Base-by-base conservation (phyloP, 495 filamentous ascomycete species). In the Friedmanniomyces simplex region DNA sequence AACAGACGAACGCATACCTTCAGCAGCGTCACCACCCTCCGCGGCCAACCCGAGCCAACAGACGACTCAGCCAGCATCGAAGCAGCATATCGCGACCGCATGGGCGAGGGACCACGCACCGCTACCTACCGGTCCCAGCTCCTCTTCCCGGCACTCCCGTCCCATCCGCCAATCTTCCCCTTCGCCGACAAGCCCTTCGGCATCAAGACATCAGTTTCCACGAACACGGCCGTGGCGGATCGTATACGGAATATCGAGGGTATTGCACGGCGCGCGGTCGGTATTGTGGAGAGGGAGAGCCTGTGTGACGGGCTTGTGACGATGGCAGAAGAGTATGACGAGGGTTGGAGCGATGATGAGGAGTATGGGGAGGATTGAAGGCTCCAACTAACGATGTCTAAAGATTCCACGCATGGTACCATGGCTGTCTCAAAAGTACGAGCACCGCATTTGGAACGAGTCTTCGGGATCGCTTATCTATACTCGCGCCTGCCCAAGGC, bases 251-350 rank as follows among this genome's bases (percentile, higher is more conserved):
- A 62, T 0, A 67, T 96, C 24, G 81, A 86, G 60, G 69, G 71
- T 20, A 74, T 80, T 6, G 83, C 87, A 3, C 69, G 77, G 24
- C 64, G 78, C 45, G 66, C 78, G 50, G 76, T 89, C 26, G 76
- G 77, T 2, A 64, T 95, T 6, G 86, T 90, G 57, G 91, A 96
- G 61, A 79, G 86, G 12, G 93, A 98, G 71, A 76, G 74, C 13
- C 75, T 98, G 34, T 78, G 81, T 6, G 91, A 95, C 63, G 84
- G 88, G n/a, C 74, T 98, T 26, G 83, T 83, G 45, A 86, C 87
- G 63, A 84, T 96, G 56, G 82, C 85, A 11, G 91, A 95, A 66
- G 84, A 83, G 57, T 97, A 95, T 66, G 83, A 88, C 64, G 87
- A 91, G 50, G 91, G 89, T 0, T 97, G 89, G 89, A 80, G 82